phyloP scores from a whole-genome alignment of 495 filamentous ascomycete species.

The Aspergillus homomorphus region DNA sequence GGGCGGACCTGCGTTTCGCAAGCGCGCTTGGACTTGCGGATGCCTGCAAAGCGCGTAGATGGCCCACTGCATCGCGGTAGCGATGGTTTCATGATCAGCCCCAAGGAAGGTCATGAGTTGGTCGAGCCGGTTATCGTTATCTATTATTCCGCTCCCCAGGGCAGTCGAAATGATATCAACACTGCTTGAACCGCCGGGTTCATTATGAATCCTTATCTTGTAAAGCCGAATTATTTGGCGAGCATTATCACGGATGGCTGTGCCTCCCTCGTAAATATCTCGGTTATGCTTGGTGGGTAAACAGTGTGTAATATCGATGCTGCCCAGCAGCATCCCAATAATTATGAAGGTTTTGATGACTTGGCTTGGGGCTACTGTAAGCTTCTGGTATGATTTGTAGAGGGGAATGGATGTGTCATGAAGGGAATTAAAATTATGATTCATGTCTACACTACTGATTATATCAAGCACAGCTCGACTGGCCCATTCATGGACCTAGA shows the following conservation, averaged over 20 bases:
- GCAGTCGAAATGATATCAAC: conserved; percentile 64
- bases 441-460: conserved; percentile 69
- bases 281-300: too few relatives aligned
- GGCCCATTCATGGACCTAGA: conserved; percentile 48
- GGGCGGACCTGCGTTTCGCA: conserved; percentile 13
- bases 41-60: conserved; percentile 20
- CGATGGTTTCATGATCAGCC: conserved; percentile 63
- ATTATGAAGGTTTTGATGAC: conserved; percentile 28
- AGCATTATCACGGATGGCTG: too few relatives aligned
- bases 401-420: conserved; percentile 54
- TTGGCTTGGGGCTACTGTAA: too few relatives aligned
- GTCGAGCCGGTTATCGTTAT: conserved; percentile 63
- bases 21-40: conserved; percentile 19
- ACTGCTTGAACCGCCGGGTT: conserved; percentile 1
- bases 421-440: conserved; percentile 67
- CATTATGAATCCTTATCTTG: not conserved
- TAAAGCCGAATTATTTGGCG: too few relatives aligned
- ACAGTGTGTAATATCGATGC: too few relatives aligned
- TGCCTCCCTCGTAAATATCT: too few relatives aligned
- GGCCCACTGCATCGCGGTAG: conserved; percentile 24
- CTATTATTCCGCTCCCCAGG: conserved; percentile 61
- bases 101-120: conserved; percentile 79
- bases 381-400: conserved; percentile 28
- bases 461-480: conserved; percentile 70
- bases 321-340: too few relatives aligned